A percentile compares a stretch with the other conserved stretches of the same genome.
Conservation (phyloP, 164 flowering plant genomes). For the Hamamelis virginiana region DNA sequence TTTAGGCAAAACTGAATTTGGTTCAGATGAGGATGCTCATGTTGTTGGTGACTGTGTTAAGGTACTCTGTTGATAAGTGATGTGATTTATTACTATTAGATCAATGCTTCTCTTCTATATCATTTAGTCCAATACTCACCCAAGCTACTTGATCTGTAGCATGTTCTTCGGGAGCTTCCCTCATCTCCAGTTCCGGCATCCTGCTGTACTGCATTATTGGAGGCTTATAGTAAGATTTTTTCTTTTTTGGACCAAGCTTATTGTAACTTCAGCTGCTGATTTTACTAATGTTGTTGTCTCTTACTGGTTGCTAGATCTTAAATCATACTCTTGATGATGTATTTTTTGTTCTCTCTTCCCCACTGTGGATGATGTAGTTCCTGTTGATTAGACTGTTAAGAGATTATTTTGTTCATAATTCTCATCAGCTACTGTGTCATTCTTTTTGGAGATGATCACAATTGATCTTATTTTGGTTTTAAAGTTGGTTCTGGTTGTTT, state of each 20-base stretch:
- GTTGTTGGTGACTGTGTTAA: slow-evolving; percentile 97
- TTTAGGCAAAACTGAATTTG: slow-evolving; percentile 85
- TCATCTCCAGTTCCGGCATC: slow-evolving; percentile 99
- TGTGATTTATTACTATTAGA: neutral
- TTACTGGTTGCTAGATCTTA: neutral
- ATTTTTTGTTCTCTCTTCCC: neutral
- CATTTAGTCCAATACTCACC: neutral
- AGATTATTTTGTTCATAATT: too few species aligned
- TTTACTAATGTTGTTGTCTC: neutral
- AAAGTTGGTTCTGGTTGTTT: too few species aligned
- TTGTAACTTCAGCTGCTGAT: slow-evolving; percentile 42
- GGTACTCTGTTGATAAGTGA: slow-evolving; percentile 37
- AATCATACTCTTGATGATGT: neutral
- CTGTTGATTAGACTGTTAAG: too few species aligned
- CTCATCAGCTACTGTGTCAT: too few species aligned
- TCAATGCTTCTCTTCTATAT: neutral
- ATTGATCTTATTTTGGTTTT: too few species aligned
- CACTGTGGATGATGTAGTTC: neutral
- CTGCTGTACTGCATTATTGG: slow-evolving; percentile 95
- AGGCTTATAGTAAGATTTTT: slow-evolving; percentile 72
- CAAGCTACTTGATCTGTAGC: slow-evolving; percentile 46
- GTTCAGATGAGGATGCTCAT: slow-evolving; percentile 92
- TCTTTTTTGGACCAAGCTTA: slow-evolving; percentile 39
- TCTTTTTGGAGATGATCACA: too few species aligned
- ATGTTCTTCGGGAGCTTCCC: slow-evolving; percentile 98